phyloP scores from a whole-genome alignment of 257 asterid species.

The Ocimum tenuiflorum region DNA sequence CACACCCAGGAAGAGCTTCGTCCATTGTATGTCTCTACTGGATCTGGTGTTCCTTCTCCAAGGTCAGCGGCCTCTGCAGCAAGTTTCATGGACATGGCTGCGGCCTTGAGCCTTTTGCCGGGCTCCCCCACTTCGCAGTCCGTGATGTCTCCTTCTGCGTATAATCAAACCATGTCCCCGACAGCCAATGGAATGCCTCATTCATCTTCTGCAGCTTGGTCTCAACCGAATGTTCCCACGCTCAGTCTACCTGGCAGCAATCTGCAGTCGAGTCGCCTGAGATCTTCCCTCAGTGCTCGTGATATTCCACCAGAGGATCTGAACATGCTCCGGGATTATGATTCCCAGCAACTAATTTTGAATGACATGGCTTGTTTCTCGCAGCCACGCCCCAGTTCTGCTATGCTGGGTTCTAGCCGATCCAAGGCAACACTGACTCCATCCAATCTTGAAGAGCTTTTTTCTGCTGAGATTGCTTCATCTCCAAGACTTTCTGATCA shows the following conservation, averaged over 20 bases:
- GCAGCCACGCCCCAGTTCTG: conserved; percentile 46
- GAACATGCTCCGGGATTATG: conserved; percentile 50
- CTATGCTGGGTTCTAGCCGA: conserved; percentile 44
- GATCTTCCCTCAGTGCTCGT: conserved; percentile 83
- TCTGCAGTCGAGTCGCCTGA: conserved; percentile 83
- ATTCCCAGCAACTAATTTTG: conserved; percentile 52
- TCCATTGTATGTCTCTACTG: conserved; percentile 77
- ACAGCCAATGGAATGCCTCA: conserved; percentile 63
- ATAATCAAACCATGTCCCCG: conserved; percentile 66
- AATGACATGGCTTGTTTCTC: conserved; percentile 60
- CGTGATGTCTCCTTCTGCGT: conserved; percentile 69
- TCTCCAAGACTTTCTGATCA: conserved; percentile 78
- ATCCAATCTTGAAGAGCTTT: conserved; percentile 83
- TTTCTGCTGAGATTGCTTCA: conserved; percentile 58
- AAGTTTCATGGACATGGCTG: conserved; percentile 85
- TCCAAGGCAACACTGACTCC: conserved; percentile 56
- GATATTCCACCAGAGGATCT: conserved; percentile 56
- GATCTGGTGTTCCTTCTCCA: conserved; percentile 92
- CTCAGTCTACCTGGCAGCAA: conserved; percentile 84
- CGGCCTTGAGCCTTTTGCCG: conserved; percentile 71
- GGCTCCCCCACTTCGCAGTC: conserved; percentile 78
- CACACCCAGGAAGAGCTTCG: conserved; percentile 89
- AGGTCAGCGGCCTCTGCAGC: conserved; percentile 68
- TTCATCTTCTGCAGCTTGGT: conserved; percentile 50
- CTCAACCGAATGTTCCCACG: conserved; percentile 74